Base-by-base conservation (phyloP, 495 filamentous ascomycete species). In the Ramalina intermedia region DNA sequence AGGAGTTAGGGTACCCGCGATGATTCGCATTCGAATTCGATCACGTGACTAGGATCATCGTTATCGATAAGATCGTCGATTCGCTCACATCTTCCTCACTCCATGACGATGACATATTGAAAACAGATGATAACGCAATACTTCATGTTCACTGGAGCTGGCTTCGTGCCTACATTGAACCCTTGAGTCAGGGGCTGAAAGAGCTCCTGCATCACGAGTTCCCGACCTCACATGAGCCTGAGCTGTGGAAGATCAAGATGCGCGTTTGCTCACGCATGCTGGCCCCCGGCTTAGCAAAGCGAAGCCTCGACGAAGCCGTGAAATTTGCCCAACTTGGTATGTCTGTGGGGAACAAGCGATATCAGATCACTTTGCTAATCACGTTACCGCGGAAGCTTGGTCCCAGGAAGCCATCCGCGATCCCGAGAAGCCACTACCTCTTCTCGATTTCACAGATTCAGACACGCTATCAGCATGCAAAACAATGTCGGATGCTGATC, bases 401-500 rank as follows among this genome's bases (percentile, higher is more conserved):
- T 75, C 70, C 51, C 61, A 62, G 27, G 74, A 78, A 56, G 64
- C 58, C 43, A 62, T 76, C 27, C 60, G 60, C 29, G 69, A 59
- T 7, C 70, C 70, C n/a, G 70, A 65, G 6, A 71, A 68, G 37
- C 69, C 72, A 0, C 70, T 69, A 47, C 46, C 53, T n/a, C 65
- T 76, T 24, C 61, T 74, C 29, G 61, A 74, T 46, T 74, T 96
- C 68, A 73, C 79, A 67, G 67, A 76, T 48, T 72, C 78, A 37
- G 66, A 73, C 11, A 72, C 76, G 12, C 58, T 87, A 29, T 61
- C 72, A 16, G 67, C 67, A 37, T 90, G 84, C 72, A 94, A 90
- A 60, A 70, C 81, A 46, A 87, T 96, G 78, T 82, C 76, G 60
- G 91, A 98, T 61, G 69, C 67, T 35, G 84, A 89, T 56, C 82